These are phyloP conservation scores for Trichoderma erinaceum DNA, from an alignment of 495 filamentous ascomycete genomes.

Conservation along the genomic window DNA sequence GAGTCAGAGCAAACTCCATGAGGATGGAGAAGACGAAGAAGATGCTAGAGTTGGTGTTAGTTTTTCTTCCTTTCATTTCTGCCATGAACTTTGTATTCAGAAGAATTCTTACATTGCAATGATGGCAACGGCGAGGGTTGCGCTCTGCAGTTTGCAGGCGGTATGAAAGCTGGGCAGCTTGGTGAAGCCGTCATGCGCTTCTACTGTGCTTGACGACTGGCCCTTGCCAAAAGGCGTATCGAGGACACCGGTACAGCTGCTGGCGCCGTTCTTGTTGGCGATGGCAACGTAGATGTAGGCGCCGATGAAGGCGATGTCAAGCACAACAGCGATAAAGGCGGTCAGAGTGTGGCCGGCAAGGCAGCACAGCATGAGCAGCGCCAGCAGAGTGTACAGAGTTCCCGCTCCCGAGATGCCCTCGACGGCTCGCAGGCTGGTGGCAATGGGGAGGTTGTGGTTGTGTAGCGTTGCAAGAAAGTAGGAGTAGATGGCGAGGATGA, in stretches of 20 bases:
- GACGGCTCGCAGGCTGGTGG: conserved; percentile 64
- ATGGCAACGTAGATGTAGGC: conserved; percentile 57
- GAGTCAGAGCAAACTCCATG: conserved; percentile 57
- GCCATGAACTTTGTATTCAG: background rate
- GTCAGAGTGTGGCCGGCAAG: conserved; percentile 62
- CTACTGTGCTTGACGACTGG: conserved; percentile 51
- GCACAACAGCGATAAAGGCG: conserved; percentile 61
- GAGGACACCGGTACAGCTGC: conserved; percentile 55
- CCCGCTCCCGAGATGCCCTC: conserved; percentile 73
- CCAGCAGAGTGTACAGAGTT: conserved; percentile 64
- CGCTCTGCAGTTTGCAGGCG: conserved; percentile 66
- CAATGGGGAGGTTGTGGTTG: conserved; percentile 52
- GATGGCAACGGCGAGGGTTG: conserved; percentile 69
- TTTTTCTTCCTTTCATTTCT: background rate
- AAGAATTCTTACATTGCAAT: conserved; percentile 63
- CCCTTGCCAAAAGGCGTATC: conserved; percentile 48
- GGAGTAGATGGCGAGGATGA: conserved; percentile 75
- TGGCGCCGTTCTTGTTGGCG: conserved; percentile 55
- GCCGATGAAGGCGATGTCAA: conserved; percentile 54
- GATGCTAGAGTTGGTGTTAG: conserved; percentile 39
- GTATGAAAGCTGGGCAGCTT: conserved; percentile 44
- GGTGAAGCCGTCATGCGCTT: conserved; percentile 33
- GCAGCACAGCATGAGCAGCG: conserved; percentile 68
- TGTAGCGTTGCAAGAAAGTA: conserved; percentile 61
- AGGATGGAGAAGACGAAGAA: conserved; percentile 62